These are phyloP conservation scores for Xylariomycetidae sp. DNA, from an alignment of 2,329 filamentous ascomycete genomes.

Conservation along the genomic window DNA sequence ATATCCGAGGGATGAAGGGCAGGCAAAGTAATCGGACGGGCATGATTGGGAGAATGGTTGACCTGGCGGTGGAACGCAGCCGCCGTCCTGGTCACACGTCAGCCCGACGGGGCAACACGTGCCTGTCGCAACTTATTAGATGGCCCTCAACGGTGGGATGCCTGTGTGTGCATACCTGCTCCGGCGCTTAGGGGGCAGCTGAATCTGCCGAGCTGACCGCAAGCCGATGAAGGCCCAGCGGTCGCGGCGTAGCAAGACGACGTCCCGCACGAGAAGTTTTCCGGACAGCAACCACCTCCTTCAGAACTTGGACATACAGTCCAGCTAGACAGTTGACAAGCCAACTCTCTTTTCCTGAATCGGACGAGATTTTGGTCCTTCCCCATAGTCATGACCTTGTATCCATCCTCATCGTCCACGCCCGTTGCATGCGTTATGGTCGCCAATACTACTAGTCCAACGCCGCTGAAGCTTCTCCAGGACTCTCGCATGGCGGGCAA, in stretches of 20 bases:
- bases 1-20: constrained; percentile 42
- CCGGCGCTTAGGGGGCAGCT: constrained; percentile 34
- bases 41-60: constrained; percentile 35
- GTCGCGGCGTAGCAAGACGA: constrained; percentile 43
- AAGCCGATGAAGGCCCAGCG: constrained; percentile 33
- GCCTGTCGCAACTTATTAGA: constrained; percentile 22
- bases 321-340: constrained; percentile 16
- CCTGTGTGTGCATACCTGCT: constrained; percentile 10
- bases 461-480: constrained; percentile 9
- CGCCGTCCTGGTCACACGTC: constrained; percentile 32
- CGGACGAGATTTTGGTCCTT: constrained; percentile 18
- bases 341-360: constrained; percentile 20
- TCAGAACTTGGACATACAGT: constrained; percentile 18
- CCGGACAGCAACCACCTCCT: constrained; percentile 42
- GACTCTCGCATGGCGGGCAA: constrained; percentile 15
- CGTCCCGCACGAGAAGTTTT: constrained; percentile 40
- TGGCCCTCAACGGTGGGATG: not conserved
- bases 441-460: constrained; percentile 12
- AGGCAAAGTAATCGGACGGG: constrained; percentile 38
- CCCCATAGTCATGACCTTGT: constrained; percentile 18
- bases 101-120: constrained; percentile 41
- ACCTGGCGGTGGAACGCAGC: constrained; percentile 40
- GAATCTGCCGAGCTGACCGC: constrained; percentile 30
- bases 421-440: constrained; percentile 7
- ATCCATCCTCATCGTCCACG: constrained; percentile 9